Evolutionary conservation across 805 yeast genomes (phyloP), one percentile per base, ranked within the genome.

Genomic region (Candida glaebosa): DNA sequence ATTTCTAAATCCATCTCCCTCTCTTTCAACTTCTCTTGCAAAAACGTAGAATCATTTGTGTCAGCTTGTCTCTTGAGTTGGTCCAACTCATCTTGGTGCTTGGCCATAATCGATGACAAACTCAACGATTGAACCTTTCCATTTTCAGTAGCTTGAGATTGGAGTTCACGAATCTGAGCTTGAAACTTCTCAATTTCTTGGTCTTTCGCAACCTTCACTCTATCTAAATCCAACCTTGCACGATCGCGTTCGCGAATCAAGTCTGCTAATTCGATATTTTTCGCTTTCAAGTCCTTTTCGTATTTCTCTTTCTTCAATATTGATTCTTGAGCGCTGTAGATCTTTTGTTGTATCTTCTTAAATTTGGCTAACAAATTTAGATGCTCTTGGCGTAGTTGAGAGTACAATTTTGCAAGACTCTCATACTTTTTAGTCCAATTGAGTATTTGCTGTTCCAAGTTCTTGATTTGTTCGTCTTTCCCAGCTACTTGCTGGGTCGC

Each of bases 311-410:
- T 80, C 61, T 81, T 84, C 48, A 84, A 84, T 47, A 89, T 78
- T 0, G 96, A 85, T 63, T 89, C 96, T 58, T 88, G 96, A 8
- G 96, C 96, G 50, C 79, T 73, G 10, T 89, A 84, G 2, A 93
- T 95, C 63, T 86, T 87, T 50, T 87, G 86, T 63, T 88, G 95
- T 36, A 83, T 73, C 51, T 84, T 82, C 58, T 90, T 89, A 57
- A 83, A 83, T 56, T 83, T 84, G 39, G 84, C 73, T 56, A 90
- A 73, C 42, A 89, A 65, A 47, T 82, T 84, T 54, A 90, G 72
- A 58, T 90, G 96, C 63, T 90, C 97, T 63, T 87, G 95, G 57
- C 97, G 83, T 51, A 90, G 71, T 63, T 89, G 96, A 2, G 95
- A 82, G 61, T 90, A 90, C 49, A 90, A 71, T 55, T 87, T 87